Evolutionary conservation across 441 rosid species (phyloP).

Genomic region (Pelargonium citronellum): DNA sequence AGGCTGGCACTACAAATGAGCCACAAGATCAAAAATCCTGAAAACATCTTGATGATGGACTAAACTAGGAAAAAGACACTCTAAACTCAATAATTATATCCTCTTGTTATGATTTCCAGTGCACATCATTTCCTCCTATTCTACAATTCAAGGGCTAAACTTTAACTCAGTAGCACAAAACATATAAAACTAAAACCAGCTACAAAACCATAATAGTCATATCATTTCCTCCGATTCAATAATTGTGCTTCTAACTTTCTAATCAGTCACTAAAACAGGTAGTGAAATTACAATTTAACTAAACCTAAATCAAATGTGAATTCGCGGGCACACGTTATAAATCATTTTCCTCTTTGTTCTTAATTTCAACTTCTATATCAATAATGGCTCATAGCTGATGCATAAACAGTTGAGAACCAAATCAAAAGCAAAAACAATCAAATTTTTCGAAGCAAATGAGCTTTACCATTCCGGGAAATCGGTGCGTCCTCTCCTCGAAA

Average conservation of each 20-base stretch:
- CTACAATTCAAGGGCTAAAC: background rate
- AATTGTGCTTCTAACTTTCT: background rate
- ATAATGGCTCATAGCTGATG: background rate
- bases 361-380: background rate
- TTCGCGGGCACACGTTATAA: no score
- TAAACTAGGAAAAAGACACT: background rate
- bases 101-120: no score
- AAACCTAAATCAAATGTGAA: background rate
- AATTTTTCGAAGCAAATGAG: background rate
- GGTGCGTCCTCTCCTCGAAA: slow-evolving; percentile 72
- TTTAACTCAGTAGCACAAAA: background rate
- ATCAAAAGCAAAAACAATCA: background rate
- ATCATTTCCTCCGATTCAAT: background rate
- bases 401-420: background rate
- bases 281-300: background rate
- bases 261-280: background rate
- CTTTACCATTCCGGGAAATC: slow-evolving; percentile 73
- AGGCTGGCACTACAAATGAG: background rate
- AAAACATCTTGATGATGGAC: background rate
- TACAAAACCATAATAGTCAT: background rate
- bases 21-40: background rate
- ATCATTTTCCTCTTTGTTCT: background rate
- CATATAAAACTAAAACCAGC: background rate
- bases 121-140: background rate
- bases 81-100: background rate